Evolutionary conservation across 441 rosid species (phyloP), one percentile per base, ranked within the genome.

Genomic region (Populus hybrid): DNA sequence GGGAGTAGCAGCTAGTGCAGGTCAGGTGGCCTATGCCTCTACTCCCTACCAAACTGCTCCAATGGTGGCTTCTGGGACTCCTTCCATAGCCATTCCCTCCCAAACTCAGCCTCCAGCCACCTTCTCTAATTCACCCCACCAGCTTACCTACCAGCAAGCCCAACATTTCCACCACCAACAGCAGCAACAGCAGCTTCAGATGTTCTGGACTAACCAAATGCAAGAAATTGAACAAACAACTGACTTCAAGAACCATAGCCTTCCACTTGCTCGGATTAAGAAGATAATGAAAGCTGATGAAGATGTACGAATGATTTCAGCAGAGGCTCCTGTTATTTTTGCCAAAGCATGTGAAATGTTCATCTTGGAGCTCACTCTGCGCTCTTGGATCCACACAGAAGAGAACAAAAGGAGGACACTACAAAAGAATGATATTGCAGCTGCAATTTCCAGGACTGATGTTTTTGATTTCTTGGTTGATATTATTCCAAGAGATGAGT

Each of bases 241-340:
- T 0, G 98, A 94, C 85, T 94, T 94, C 89, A 94, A 87, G 88
- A 94, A 89, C 74, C 97, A 94, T 82, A 91, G 89, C 79, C 93
- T 94, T 71, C 97, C 98, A 0, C 91, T 94, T 4, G 98, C 98
- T 56, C 90, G 95, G 76, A 91, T 94, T 73, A 94, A 94, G 87
- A 94, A 94, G 83, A 94, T 94, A 80, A 94, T 94, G 98, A 94
- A 94, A 85, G 96, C 96, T 10, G 97, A 94, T 73, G 97, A 92
- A 85, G 98, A 94, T 77, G 97, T 94, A 9, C 83, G 98, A 23
- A 94, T 94, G 98, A 94, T 94, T 76, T 94, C 97, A 86, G 31
- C 31, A 29, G 31, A 29, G 31, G 31, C 31, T 3, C 31, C 31
- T 3, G 31, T 29, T 29, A 29, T 94, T 69, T 94, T 94, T 63